Percentiles rank a stretch among this genome's conserved stretches.
phyloP scores from a whole-genome alignment of 2,329 filamentous ascomycete genomes.

The Phyllosticta ampelicida region DNA sequence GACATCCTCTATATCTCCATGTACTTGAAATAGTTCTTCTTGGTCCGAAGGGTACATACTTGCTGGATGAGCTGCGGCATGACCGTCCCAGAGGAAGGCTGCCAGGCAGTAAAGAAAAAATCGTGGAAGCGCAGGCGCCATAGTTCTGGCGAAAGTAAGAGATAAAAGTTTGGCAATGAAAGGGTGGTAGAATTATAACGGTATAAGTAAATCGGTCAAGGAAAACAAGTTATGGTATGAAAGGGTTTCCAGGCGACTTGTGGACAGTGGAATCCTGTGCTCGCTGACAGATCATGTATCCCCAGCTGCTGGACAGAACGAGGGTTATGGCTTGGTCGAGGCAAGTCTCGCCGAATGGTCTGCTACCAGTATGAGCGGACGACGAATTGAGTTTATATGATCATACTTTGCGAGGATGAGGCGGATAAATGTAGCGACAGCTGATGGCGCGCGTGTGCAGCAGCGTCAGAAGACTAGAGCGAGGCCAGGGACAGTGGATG shows the following conservation, averaged over 20 bases:
- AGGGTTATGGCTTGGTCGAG: background rate
- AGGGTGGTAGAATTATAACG: background rate
- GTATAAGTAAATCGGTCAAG: background rate
- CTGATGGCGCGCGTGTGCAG: background rate
- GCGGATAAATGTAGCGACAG: background rate
- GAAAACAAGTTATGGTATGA: background rate
- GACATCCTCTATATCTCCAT: background rate
- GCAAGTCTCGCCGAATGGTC: background rate
- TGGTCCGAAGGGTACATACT: constrained; percentile 3
- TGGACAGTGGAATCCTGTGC: background rate
- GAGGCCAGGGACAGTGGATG: background rate
- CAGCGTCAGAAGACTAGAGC: background rate
- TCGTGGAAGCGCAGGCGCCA: background rate
- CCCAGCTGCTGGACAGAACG: background rate
- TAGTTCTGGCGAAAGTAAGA: background rate
- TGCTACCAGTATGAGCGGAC: background rate
- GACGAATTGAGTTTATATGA: background rate
- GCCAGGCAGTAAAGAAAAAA: background rate
- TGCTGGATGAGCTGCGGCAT: background rate
- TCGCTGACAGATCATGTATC: background rate
- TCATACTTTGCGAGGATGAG: background rate
- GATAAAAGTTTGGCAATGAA: background rate
- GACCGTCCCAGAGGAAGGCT: background rate
- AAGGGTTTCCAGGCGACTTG: background rate
- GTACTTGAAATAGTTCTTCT: background rate